Base-by-base conservation (phyloP, 208 protist species). In the Acanthamoeba sp. region DNA sequence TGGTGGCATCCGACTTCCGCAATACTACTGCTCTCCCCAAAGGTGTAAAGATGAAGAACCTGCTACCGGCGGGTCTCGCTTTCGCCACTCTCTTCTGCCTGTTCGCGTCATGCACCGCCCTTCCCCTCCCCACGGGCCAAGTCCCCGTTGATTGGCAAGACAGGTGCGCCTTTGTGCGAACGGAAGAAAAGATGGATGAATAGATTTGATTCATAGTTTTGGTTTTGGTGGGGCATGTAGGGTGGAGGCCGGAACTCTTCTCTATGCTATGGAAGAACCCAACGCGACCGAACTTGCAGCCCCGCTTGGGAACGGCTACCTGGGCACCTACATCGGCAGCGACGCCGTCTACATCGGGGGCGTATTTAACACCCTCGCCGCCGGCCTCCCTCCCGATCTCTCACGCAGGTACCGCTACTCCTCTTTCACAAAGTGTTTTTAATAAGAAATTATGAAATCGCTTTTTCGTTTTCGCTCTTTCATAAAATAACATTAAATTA, bases 281-380 rank as follows among this genome's bases (percentile, higher is more conserved):
- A 78, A 69, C 34, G 87, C 38, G 24, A 92, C 59, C 1, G 87
- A 64, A 52, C 87, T 92, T 1, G 27, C 87, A 6, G 87, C 87
- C 32, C 36, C 57, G 10, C 40, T 92, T 24, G 87, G 87, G 10
- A 92, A 92, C 16, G 87, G 87, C 50, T 92, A 92, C 62, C 27
- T 92, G 32, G 87, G 59, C 20, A 73, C 87, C 16, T 92, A 73
- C 62, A 48, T 92, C 16, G 87, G 87, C 18, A 78, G 59, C 62
- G 59, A 69, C 27, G 87, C 87, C 38, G 87, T 92, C 59, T 92
- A 92, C 87, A 92, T 92, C n/a, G 87, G 59, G 0, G 87, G 87
- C 45, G 87, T 92, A 22, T 92, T 92, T 57, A 92, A 92, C 87
- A 69, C 59, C 40, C 62, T 92, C 38, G 55, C 87, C n/a, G 55